Percentiles rank a stretch among this genome's conserved stretches.
Conservation (phyloP, 73 alveolate genomes). For the Strombidium stylifer region DNA sequence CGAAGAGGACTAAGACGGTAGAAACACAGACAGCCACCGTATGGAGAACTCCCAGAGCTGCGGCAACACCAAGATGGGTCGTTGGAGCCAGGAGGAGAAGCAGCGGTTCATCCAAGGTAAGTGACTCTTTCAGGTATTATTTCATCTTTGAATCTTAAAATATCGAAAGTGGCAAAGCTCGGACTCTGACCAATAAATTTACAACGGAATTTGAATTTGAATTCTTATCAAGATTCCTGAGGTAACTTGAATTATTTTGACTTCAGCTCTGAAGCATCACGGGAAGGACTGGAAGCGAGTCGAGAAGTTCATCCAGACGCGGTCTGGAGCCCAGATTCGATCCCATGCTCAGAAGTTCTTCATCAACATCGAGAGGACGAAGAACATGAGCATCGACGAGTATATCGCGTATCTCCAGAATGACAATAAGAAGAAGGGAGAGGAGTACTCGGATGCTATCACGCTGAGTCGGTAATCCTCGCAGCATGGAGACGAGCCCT, state of each 20-base stretch:
- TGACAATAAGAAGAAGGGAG: too few species aligned
- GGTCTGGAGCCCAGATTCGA: slow-evolving; percentile 76
- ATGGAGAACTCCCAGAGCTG: too few species aligned
- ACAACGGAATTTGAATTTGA: neutral
- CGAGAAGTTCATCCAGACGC: slow-evolving; percentile 56
- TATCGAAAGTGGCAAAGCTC: too few species aligned
- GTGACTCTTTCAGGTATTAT: too few species aligned
- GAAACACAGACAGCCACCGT: too few species aligned
- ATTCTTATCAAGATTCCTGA: slow-evolving; percentile 3
- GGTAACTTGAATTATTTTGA: slow-evolving; percentile 1
- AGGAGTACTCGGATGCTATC: too few species aligned
- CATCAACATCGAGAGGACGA: slow-evolving; percentile 58
- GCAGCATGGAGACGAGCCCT: too few species aligned
- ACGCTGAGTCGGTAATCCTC: too few species aligned
- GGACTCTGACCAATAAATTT: too few species aligned
- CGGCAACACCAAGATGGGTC: too few species aligned
- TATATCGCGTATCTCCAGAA: too few species aligned
- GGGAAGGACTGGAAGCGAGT: slow-evolving; percentile 87
- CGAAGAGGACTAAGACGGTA: too few species aligned
- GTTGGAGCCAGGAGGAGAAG: slow-evolving; percentile 73
- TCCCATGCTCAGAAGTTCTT: slow-evolving; percentile 86
- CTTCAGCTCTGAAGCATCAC: slow-evolving; percentile 58
- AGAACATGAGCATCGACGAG: slow-evolving; percentile 14
- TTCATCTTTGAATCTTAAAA: neutral
- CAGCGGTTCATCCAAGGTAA: slow-evolving; percentile 59